Base-by-base conservation (phyloP, 257 asterid genomes). In the Vinca minor region DNA sequence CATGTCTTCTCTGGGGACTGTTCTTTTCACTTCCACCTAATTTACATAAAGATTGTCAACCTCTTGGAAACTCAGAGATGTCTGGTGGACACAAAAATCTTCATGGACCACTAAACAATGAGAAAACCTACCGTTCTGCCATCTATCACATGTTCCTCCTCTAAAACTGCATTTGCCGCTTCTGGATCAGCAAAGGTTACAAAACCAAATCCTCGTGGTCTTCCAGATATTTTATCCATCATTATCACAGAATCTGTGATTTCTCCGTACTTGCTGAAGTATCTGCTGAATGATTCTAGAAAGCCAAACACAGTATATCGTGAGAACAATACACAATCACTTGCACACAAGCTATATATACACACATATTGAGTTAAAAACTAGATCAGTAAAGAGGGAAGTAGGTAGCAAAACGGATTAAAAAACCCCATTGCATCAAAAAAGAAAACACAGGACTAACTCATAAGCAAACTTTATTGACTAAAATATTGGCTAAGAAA, bases 1-100 rank as follows among this genome's bases (percentile, higher is more conserved):
- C 77, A 78, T 80, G 71, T 81, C 96, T 77, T 83, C 96, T 64
- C 96, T 87, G 32, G 97, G 95, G 46, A 93, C 95, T 61, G 97
- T 93, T 79, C 96, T 85, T 83, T 93, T 93, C 48, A 93, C 97
- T 72, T 93, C 99, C 74, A 93, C 99, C 97, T 93, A 81, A 75
- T 69, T 66, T 39, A 45, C 61, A 74, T 67, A 44, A 70, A 63
- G 7, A 29, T 44, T 39, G 62, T 35, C 65, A 59, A 59, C 55
- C 21, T 52, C n/a, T 52, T 47, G 55, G 4, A 0, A 54, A 58
- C n/a, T n/a, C n/a, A 6, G 23, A 31, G 29, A 66, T 29, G 41
- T 56, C 57, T 39, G 5, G 20, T 35, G 18, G 21, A 50, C 38
- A 23, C 17, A 62, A 49, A 39, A 29, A 61, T 25, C 0, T 13